Base-by-base conservation (phyloP, 1,284 basidiomycete genomes). In the Tilletia caries region DNA sequence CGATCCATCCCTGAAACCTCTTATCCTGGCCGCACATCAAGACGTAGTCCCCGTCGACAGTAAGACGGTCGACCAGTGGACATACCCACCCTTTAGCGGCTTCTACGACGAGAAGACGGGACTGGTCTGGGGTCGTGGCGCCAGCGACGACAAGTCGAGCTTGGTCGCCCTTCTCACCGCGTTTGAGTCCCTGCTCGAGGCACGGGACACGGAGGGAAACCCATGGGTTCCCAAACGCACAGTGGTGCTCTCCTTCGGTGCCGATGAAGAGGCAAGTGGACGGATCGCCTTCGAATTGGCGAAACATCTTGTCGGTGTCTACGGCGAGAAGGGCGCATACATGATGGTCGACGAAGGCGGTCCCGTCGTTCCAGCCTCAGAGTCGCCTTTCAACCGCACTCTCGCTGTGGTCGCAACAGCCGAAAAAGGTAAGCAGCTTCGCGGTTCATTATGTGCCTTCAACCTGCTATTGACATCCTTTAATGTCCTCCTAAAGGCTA, bases 21-120 rank as follows among this genome's bases (percentile, higher is more conserved):
- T 91, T 1, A 85, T 91, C 44, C 82, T 92, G 44, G 86, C 87
- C 23, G 89, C 86, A 0, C 90, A 91, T 78, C 89, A 90, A 85
- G 90, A 89, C 76, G 87, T 88, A 88, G 54, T 52, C 15, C 87
- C 87, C 4, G 87, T 88, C 54, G 83, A 85, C 43, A 81, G 82
- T 12, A 79, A 80, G n/a, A 87, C 87, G 0, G 66, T 84, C 13
- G 79, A 80, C 48, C 80, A 84, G 50, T 88, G 87, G 87, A 84
- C 80, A 0, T 83, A 85, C 72, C 84, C 85, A 0, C 87, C 87
- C 0, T 88, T 86, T 74, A 82, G 82, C 2, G 87, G 87, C 20
- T 77, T 76, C 65, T 79, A 86, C 64, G 85, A 86, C 27, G 74
- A 80, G 12, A 73, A 83, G 3, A 85, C 67, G 76, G 84, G 62